phyloP scores from a whole-genome alignment of 495 filamentous ascomycete genomes.

The Venustampulla echinocandica region DNA sequence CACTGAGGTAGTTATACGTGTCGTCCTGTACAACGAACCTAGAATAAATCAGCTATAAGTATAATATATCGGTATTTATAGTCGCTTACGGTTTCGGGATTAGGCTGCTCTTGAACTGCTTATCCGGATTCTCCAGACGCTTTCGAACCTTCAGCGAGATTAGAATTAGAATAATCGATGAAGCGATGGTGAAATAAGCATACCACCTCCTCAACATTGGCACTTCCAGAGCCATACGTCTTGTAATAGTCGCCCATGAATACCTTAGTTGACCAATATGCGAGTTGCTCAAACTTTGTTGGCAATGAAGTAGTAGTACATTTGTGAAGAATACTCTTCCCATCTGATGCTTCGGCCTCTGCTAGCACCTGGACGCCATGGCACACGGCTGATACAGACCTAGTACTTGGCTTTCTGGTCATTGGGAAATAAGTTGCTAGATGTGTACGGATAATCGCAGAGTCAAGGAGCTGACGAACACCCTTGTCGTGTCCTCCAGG shows the following conservation, averaged over 20 bases:
- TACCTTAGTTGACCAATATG: conserved; percentile 40
- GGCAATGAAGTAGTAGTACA: conserved; percentile 41
- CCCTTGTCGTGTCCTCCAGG: conserved; percentile 48
- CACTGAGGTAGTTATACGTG: conserved; percentile 46
- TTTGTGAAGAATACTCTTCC: conserved; percentile 36
- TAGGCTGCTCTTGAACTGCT: conserved; percentile 41
- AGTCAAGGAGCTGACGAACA: conserved; percentile 44
- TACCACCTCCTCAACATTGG: conserved; percentile 40
- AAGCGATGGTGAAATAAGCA: conserved; percentile 2
- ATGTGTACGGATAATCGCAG: conserved; percentile 36
- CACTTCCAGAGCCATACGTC: conserved; percentile 44
- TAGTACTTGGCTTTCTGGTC: conserved; percentile 36
- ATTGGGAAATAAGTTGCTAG: conserved; percentile 40
- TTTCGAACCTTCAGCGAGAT: conserved; percentile 35
- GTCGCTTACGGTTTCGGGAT: conserved; percentile 38
- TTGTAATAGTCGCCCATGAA: conserved; percentile 50
- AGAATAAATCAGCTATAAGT: not conserved
- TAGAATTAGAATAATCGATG: not conserved
- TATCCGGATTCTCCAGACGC: conserved; percentile 31
- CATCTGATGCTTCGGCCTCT: conserved; percentile 26
- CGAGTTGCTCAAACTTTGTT: conserved; percentile 38
- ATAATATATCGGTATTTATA: not conserved
- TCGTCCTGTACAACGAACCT: conserved; percentile 45
- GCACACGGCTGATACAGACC: conserved; percentile 41
- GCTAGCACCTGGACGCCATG: conserved; percentile 47